Conservation (phyloP, 2,329 filamentous ascomycete genomes). For the Pyrenophora seminiperda region DNA sequence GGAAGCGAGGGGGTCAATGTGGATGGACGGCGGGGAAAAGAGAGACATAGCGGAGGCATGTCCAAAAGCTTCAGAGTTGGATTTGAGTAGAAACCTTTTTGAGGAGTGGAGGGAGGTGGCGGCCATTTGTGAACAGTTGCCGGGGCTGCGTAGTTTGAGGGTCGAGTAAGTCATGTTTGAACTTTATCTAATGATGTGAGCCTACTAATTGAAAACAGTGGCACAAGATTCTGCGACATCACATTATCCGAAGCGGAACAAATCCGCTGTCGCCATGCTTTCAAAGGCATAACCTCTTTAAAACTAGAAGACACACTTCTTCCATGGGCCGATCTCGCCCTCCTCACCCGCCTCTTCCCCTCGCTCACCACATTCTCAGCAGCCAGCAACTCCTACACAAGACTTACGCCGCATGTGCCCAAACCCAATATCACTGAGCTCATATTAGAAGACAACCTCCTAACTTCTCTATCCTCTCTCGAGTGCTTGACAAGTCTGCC, state of each 20-base stretch:
- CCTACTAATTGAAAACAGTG: slow-evolving; percentile 55
- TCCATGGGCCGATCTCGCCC: slow-evolving; percentile 45
- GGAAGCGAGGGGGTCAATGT: slow-evolving; percentile 29
- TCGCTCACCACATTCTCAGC: slow-evolving; percentile 59
- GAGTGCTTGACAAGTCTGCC: slow-evolving; percentile 64
- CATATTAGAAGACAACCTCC: slow-evolving; percentile 74
- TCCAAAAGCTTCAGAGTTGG: slow-evolving; percentile 71
- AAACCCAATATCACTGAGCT: slow-evolving; percentile 64
- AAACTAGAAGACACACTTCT: slow-evolving; percentile 57
- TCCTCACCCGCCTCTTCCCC: slow-evolving; percentile 59
- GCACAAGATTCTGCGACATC: slow-evolving; percentile 68
- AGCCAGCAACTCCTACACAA: slow-evolving; percentile 47
- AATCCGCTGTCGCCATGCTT: slow-evolving; percentile 32
- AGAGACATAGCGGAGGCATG: slow-evolving; percentile 61
- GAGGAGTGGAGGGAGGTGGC: slow-evolving; percentile 69
- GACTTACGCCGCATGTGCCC: slow-evolving; percentile 47
- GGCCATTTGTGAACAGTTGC: slow-evolving; percentile 72
- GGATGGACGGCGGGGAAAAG: slow-evolving; percentile 29
- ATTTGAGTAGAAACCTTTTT: slow-evolving; percentile 84
- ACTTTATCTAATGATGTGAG: not conserved
- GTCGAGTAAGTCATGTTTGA: slow-evolving; percentile 64
- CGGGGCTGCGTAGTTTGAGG: slow-evolving; percentile 68
- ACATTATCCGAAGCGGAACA: slow-evolving; percentile 31
- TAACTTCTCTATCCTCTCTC: slow-evolving; percentile 65
- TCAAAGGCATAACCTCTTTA: slow-evolving; percentile 51